Evolutionary conservation across 192 early-diverging fungal genomes (phyloP).

Genomic region (Lunasporangiospora selenospora): DNA sequence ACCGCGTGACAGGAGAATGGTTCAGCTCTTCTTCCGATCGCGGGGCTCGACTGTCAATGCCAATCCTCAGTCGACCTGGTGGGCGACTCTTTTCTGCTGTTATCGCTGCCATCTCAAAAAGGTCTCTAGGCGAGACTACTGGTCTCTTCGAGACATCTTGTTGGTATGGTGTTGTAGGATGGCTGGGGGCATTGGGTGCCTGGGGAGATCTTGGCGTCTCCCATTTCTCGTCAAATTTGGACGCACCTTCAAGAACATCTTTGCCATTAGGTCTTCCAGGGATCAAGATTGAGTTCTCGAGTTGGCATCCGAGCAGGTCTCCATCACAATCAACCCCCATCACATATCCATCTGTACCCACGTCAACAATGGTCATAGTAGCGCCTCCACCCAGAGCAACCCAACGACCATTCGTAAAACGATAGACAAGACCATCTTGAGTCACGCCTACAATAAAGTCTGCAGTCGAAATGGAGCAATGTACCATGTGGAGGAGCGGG

Average conservation of each 20-base stretch:
- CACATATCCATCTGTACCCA: conserved; percentile 39
- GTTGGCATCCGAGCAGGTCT: conserved; percentile 35
- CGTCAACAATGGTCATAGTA: conserved; percentile 11
- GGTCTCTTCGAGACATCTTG: conserved; percentile 12
- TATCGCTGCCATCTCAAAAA: conserved; percentile 37
- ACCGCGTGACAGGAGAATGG: too few species aligned
- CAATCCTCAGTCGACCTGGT: too few species aligned
- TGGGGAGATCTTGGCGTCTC: conserved; percentile 10
- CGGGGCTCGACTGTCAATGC: neutral
- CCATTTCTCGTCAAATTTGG: neutral
- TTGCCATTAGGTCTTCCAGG: neutral
- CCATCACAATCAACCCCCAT: conserved; percentile 33
- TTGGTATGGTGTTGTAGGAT: conserved; percentile 8
- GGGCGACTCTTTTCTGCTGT: neutral
- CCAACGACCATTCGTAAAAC: conserved; percentile 13
- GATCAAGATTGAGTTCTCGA: conserved; percentile 4
- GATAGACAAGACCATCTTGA: conserved; percentile 13
- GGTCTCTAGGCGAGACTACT: conserved; percentile 20
- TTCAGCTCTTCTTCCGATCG: too few species aligned
- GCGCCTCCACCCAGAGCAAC: conserved; percentile 15
- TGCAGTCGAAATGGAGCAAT: conserved; percentile 11
- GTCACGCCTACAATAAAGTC: conserved; percentile 33
- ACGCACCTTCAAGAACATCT: neutral
- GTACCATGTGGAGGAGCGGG: conserved; percentile 22
- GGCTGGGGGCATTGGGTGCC: conserved; percentile 7